phyloP scores from a whole-genome alignment of 2,329 filamentous ascomycete genomes.

The Diaporthe destruens region DNA sequence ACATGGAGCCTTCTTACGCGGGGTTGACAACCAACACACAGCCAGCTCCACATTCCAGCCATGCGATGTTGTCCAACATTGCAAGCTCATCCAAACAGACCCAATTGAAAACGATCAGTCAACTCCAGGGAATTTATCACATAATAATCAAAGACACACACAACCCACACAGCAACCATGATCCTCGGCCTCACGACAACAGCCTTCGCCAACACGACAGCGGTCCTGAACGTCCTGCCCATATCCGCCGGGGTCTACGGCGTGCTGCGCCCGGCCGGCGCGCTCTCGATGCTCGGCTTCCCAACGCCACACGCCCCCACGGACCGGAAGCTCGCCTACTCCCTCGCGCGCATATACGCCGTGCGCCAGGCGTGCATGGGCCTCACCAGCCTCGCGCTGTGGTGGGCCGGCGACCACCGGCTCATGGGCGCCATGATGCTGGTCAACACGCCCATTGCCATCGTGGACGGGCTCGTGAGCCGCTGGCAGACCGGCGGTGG shows the following conservation, averaged over 20 bases:
- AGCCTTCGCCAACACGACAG: slow-evolving; percentile 12
- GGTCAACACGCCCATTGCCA: neutral
- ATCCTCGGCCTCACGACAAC: slow-evolving; percentile 3
- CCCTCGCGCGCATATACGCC: neutral
- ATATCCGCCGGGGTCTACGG: neutral
- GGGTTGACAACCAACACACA: neutral
- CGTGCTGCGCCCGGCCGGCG: neutral
- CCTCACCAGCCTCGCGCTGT: neutral
- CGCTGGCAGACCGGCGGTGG: slow-evolving; percentile 3
- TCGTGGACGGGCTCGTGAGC: neutral
- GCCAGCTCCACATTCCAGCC: neutral
- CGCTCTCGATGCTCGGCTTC: neutral
- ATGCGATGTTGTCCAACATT: neutral
- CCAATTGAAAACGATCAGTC: neutral
- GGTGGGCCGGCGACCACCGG: slow-evolving; percentile 17
- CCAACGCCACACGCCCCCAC: neutral
- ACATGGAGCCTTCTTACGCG: slow-evolving; percentile 3
- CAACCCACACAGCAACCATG: neutral
- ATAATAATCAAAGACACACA: neutral
- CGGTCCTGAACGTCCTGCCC: slow-evolving; percentile 9
- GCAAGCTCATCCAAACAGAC: neutral
- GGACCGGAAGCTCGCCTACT: neutral
- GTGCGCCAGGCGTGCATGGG: slow-evolving; percentile 6
- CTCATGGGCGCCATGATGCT: slow-evolving; percentile 16
- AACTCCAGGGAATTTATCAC: too few species aligned